Evolutionary conservation across 1,139 yeast genomes (phyloP), one percentile per base, ranked within the genome.

Genomic region (Lodderomyces margitis): DNA sequence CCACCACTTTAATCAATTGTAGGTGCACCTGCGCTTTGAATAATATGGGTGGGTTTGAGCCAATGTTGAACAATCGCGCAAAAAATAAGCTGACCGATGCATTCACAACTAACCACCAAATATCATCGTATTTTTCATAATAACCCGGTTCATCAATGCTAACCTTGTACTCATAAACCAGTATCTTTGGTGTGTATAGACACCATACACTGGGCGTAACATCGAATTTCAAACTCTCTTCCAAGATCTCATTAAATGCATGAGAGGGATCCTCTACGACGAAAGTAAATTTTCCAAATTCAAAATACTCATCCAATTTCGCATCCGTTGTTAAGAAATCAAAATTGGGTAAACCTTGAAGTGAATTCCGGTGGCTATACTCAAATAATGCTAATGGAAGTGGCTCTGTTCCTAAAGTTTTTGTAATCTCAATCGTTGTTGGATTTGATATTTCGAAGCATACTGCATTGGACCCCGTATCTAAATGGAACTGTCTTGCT

Each of bases 231-330:
- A 44, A 33, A 3, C 32, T 34, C 4, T 25, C 24, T 21, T 34
- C 30, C 19, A 44, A 42, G 7, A 25, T 21, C n/a, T 39, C 40
- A 5, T 19, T 21, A 7, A 5, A 21, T 7, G 35, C 30, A 19
- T 28, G 33, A 3, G 41, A 15, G 12, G 33, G 31, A 15, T 38
- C 42, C 21, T 21, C 11, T 15, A 21, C 37, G n/a, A 17, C 9
- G 21, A 41, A 31, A 12, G 36, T 24, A 27, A 44, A 41, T 14
- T 43, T 41, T 10, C 39, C 42, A 24, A 36, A 39, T 19, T 30
- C 36, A 27, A 32, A 43, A 37, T 43, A 46, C 9, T 46, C 49
- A 23, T 46, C 43, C 6, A 46, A 12, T 34, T 46, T 46, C 9
- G 30, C 25, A 32, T 41, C 46, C n/a, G 45, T 39, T 3, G 33